phyloP scores from a whole-genome alignment of 345 rosid genomes.

The Sisymbrium irio region DNA sequence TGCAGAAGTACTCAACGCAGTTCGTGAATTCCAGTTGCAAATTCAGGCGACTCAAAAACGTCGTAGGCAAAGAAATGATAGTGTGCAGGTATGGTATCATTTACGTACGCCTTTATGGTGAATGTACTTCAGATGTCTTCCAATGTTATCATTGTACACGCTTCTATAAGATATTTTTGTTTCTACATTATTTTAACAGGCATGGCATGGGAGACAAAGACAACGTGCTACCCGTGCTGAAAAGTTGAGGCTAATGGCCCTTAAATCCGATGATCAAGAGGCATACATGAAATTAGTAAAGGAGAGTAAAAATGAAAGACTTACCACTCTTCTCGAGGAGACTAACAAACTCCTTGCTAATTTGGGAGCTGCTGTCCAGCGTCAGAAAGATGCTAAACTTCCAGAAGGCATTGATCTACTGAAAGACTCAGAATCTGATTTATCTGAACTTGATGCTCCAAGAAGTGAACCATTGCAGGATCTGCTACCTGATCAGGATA shows the following conservation, averaged over 20 bases:
- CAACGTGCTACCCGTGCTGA: slow-evolving; percentile 98
- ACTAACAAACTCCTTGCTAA: slow-evolving; percentile 92
- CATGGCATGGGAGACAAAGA: slow-evolving; percentile 99
- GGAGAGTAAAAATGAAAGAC: slow-evolving; percentile 95
- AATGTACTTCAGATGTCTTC: not conserved
- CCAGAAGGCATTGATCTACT: slow-evolving; percentile 66
- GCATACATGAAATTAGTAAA: slow-evolving; percentile 95
- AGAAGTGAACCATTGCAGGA: too few relatives aligned
- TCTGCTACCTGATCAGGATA: not conserved
- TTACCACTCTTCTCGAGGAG: slow-evolving; percentile 89
- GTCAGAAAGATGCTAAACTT: slow-evolving; percentile 82
- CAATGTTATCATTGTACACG: not conserved
- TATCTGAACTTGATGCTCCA: slow-evolving; percentile 55
- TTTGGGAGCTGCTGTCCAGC: slow-evolving; percentile 98
- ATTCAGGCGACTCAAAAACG: slow-evolving; percentile 80
- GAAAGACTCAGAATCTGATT: slow-evolving; percentile 66
- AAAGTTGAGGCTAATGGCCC: slow-evolving; percentile 91
- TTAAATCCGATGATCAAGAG: slow-evolving; percentile 98
- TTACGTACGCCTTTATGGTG: not conserved
- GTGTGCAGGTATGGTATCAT: slow-evolving; percentile 58
- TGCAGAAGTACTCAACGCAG: slow-evolving; percentile 80
- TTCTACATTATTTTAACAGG: slow-evolving; percentile 42
- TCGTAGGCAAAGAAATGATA: slow-evolving; percentile 94
- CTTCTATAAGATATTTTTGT: not conserved
- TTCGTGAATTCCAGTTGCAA: slow-evolving; percentile 87